Evolutionary conservation across 2,329 filamentous ascomycete species (phyloP).

Genomic region (Alternaria metachromatica): DNA sequence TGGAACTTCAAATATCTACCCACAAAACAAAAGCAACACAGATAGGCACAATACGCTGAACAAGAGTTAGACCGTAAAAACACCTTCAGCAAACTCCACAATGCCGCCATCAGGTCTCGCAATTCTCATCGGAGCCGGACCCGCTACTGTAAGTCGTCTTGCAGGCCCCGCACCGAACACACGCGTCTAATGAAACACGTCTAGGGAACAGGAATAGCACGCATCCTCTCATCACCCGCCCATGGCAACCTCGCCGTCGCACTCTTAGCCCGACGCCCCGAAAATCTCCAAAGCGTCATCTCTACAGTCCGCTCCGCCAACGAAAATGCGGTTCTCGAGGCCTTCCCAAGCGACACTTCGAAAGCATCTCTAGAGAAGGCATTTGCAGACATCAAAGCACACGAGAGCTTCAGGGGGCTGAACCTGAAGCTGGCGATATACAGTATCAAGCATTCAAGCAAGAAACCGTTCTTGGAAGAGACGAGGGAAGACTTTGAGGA

Average conservation of each 20-base stretch:
- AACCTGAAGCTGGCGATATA: slow-evolving; percentile 63
- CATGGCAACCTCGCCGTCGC: slow-evolving; percentile 64
- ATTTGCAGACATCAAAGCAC: slow-evolving; percentile 58
- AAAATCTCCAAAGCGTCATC: slow-evolving; percentile 54
- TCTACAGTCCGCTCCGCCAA: slow-evolving; percentile 52
- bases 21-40: not conserved
- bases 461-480: slow-evolving; percentile 63
- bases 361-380: slow-evolving; percentile 55
- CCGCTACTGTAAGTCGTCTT: slow-evolving; percentile 34
- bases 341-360: slow-evolving; percentile 60
- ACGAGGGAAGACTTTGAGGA: slow-evolving; percentile 55
- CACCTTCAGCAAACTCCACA: not conserved
- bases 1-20: not conserved
- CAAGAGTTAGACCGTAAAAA: not conserved
- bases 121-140: slow-evolving; percentile 44
- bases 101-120: slow-evolving; percentile 42
- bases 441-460: slow-evolving; percentile 62
- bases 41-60: not conserved
- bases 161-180: not conserved
- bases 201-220: slow-evolving; percentile 63
- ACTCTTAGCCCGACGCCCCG: slow-evolving; percentile 58
- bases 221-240: slow-evolving; percentile 58
- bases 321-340: slow-evolving; percentile 56
- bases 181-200: not conserved
- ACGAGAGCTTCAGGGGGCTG: slow-evolving; percentile 57